phyloP scores from a whole-genome alignment of 768 basidiomycete species.

The Hysterangium stoloniferum region DNA sequence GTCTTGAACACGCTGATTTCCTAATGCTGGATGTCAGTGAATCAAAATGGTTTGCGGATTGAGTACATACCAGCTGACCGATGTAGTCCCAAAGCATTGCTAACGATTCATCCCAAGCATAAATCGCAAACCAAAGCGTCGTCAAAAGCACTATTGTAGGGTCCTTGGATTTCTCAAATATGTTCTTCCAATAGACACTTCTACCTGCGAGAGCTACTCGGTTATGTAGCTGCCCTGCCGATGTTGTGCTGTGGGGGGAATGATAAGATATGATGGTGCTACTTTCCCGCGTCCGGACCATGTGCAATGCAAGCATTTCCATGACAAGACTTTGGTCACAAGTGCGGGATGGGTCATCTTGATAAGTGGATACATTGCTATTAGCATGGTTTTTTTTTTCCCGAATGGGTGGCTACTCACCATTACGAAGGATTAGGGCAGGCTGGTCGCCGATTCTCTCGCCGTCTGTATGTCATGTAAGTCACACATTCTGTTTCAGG shows the following conservation, averaged over 20 bases:
- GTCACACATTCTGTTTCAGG: not conserved
- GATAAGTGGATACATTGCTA: not conserved
- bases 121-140: constrained; percentile 51
- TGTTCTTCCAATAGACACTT: constrained; percentile 37
- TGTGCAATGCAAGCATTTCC: constrained; percentile 38
- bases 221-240: constrained; percentile 20
- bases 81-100: constrained; percentile 47
- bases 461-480: not conserved
- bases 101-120: constrained; percentile 55
- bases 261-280: constrained; percentile 26
- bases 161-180: constrained; percentile 31
- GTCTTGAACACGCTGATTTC: constrained; percentile 37
- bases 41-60: not conserved
- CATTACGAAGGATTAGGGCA: constrained; percentile 26
- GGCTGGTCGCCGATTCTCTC: not conserved
- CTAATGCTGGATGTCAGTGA: constrained; percentile 23
- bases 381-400: not conserved
- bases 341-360: not conserved
- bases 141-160: constrained; percentile 49
- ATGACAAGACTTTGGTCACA: not conserved
- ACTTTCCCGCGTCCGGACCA: constrained; percentile 29
- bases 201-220: constrained; percentile 25
- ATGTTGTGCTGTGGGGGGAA: constrained; percentile 15
- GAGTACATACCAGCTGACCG: constrained; percentile 37
- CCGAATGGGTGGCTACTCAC: constrained; percentile 21